Evolutionary conservation across 352 stramenopile species (phyloP), one percentile per base, ranked within the genome.

Genomic region (Globisporangium splendens): DNA sequence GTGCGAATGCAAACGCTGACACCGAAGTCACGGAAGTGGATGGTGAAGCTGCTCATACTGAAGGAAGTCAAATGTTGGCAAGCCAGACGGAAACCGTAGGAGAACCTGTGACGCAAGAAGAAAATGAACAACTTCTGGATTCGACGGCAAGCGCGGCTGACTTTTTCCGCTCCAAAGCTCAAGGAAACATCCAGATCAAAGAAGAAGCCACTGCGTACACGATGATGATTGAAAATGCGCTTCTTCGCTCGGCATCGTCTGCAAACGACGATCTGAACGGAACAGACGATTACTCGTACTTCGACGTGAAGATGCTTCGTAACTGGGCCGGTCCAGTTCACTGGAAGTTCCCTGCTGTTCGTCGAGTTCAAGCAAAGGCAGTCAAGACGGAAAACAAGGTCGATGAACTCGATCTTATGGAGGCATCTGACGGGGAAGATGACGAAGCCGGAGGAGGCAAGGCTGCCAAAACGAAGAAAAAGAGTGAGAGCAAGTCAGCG

Each of bases 221-320:
- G 0, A 72, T 86, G 44, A 75, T 91, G 71, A 86, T 93, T 46
- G 83, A 93, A 62, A 89, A 70, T 35, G 83, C 83, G 15, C 63
- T 93, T 1, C 69, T 91, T 54, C 70, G 79, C 1, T 91, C 83
- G 0, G 73, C 69, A 11, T 69, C 66, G 6, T 46, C 74, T 20
- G 67, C 74, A 21, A 62, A 79, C 5, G 80, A 89, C 46, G 66
- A 77, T 55, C 49, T 63, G 3, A 72, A 80, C 12, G 68, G 66
- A 3, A 70, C 67, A 57, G 75, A 75, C 49, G 84, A 93, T 31
- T 93, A 93, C 53, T 91, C 82, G 49, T 93, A 90, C 57, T 93
- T 92, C 43, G 84, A 93, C 44, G 71, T 82, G 1, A 92, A 93
- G 58, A 71, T 90, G 73, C 69, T 93, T 24, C 83, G 86, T 17